These are phyloP conservation scores for Butyriboletus loyo DNA, from an alignment of 768 basidiomycete species.

Conservation along the genomic window DNA sequence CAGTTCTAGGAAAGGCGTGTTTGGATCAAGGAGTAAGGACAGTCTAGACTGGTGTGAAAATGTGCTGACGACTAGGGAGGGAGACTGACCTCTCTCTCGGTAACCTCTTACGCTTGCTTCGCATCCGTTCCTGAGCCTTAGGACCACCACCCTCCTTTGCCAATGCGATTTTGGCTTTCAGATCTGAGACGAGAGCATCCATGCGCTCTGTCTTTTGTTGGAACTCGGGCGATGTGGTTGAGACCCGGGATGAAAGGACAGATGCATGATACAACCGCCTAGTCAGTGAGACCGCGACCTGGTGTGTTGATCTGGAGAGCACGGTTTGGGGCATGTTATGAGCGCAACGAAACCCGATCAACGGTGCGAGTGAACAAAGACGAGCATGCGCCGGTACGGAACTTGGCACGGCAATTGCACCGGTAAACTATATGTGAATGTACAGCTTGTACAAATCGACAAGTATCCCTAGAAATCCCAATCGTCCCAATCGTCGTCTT, in stretches of 20 bases:
- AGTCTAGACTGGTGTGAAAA: constrained; percentile 44
- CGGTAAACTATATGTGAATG: not conserved
- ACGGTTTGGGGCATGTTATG: constrained; percentile 21
- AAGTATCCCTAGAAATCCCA: constrained; percentile 65
- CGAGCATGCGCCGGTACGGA: constrained; percentile 19
- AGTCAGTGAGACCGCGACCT: constrained; percentile 3
- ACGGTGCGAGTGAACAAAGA: not conserved
- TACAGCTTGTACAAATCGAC: not conserved
- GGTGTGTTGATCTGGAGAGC: constrained; percentile 12
- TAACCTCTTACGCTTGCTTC: constrained; percentile 73
- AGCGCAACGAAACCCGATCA: not conserved
- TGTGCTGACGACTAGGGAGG: not conserved
- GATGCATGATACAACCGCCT: constrained; percentile 60
- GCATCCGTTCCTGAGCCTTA: constrained; percentile 74
- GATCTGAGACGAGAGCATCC: constrained; percentile 62
- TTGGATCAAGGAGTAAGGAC: constrained; percentile 72
- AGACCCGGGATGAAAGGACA: constrained; percentile 69
- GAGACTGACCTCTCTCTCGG: constrained; percentile 72
- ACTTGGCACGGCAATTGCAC: constrained; percentile 13
- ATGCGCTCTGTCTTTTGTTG: constrained; percentile 61
- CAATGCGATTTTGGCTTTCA: constrained; percentile 56
- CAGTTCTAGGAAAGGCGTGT: constrained; percentile 87
- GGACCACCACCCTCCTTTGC: constrained; percentile 71
- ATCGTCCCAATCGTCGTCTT: constrained; percentile 67
- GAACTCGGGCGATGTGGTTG: constrained; percentile 71